These are phyloP conservation scores for Xylariales sp. DNA, from an alignment of 2,329 filamentous ascomycete genomes.

Conservation along the genomic window DNA sequence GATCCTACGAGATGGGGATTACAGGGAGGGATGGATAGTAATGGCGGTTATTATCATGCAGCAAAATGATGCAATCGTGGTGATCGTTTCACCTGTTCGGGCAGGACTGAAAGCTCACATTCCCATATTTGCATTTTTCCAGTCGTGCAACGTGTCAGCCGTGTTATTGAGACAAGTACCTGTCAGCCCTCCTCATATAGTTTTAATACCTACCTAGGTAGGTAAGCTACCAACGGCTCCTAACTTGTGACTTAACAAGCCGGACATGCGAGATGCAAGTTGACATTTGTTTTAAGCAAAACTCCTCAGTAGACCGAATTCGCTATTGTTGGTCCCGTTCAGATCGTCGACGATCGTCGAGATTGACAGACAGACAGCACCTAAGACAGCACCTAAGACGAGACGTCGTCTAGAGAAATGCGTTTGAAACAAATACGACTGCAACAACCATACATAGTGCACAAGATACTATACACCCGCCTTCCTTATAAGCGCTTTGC, in stretches of 20 bases:
- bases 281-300: too few species aligned
- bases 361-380: conserved; percentile 7
- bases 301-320: neutral
- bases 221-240: conserved; percentile 30
- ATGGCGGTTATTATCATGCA: conserved; percentile 28
- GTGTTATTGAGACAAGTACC: conserved; percentile 39
- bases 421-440: conserved; percentile 34
- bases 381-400: conserved; percentile 4
- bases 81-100: conserved; percentile 46
- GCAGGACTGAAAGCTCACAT: conserved; percentile 46
- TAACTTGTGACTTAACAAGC: conserved; percentile 33
- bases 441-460: too few species aligned
- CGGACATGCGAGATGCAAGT: too few species aligned
- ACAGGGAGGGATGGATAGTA: conserved; percentile 32
- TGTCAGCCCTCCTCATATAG: conserved; percentile 15
- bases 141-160: conserved; percentile 46
- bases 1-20: conserved; percentile 22
- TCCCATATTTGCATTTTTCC: conserved; percentile 36
- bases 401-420: conserved; percentile 25
- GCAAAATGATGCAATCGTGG: conserved; percentile 48
- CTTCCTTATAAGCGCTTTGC: conserved; percentile 25
- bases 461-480: neutral
- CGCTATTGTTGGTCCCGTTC: conserved; percentile 5
- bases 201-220: conserved; percentile 21
- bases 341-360: conserved; percentile 22